Base-by-base conservation (phyloP, 352 stramenopile species). In the Pythium phragmitis region DNA sequence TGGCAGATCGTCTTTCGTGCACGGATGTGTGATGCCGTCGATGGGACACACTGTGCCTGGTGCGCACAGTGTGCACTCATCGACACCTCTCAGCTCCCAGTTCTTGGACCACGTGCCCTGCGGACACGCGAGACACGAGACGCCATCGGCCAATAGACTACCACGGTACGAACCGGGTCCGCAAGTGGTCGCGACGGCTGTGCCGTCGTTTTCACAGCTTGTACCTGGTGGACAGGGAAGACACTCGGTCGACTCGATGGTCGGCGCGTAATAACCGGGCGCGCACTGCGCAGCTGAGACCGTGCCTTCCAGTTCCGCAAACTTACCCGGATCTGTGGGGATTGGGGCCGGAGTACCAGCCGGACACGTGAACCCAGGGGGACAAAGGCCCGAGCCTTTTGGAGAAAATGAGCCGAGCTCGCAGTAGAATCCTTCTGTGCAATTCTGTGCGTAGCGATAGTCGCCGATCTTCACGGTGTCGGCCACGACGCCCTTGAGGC, bases 51-150 rank as follows among this genome's bases (percentile, higher is more conserved):
- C 91, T 0, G 89, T 82, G 13, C 96, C 96, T 7, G 96, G 90
- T 0, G 96, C 84, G 76, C 96, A 99, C 23, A 83, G 76, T 7
- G 80, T 91, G 72, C 96, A 99, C 67, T 98, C 94, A 33, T 91
- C 82, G 34, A 96, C 85, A n/a, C 96, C 89, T 51, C 95, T 86
- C 3, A 99, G 73, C 51, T 98, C 93, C 94, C 96, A 99, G 75
- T 99, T 99, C 75, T 99, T 99, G 16, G 90, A 98, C 97, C 97
- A 99, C 12, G 92, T 98, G 7, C 96, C 96, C 74, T 98, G 87
- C 12, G 95, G 91, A 74, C 91, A 98, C 47, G 85, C 75, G 4
- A 90, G 69, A 69, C 96, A 98, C 9, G 92, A 87, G 36, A 97
- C 64, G 14, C 88, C 92, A 70, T 99, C 93, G n/a, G 76, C 82